Conservation (phyloP, 257 asterid species). For the Perilla frutescens region DNA sequence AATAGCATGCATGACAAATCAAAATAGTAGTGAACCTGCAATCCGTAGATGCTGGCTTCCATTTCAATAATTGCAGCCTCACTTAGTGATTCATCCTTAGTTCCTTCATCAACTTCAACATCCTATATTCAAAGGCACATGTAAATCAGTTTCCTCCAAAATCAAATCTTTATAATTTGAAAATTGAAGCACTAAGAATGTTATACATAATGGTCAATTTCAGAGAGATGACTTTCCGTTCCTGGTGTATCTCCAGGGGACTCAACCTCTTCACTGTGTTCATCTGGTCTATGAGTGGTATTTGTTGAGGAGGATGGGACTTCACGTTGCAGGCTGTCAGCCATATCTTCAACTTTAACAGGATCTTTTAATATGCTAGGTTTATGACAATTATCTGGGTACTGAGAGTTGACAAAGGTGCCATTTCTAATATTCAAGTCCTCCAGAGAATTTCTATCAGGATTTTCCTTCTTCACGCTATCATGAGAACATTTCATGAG, state of each 20-base stretch:
- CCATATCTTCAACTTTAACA: conserved; percentile 56
- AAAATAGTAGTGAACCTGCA: conserved; percentile 63
- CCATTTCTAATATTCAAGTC: conserved; percentile 35
- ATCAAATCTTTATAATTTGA: conserved; percentile 8
- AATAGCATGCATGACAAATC: conserved; percentile 23
- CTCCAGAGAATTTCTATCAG: conserved; percentile 31
- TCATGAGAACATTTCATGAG: conserved; percentile 8
- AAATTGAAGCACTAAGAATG: conserved; percentile 26
- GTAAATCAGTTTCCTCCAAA: conserved; percentile 18
- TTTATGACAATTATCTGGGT: conserved; percentile 36
- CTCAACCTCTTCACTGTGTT: conserved; percentile 46
- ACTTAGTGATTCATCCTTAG: conserved; percentile 45
- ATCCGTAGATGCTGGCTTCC: conserved; percentile 78
- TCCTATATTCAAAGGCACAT: conserved; percentile 46
- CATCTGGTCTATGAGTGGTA: conserved; percentile 45
- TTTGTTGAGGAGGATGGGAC: conserved; percentile 37
- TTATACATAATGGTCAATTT: conserved; percentile 58
- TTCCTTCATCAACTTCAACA: conserved; percentile 45
- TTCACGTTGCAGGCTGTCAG: conserved; percentile 43
- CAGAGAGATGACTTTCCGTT: conserved; percentile 44
- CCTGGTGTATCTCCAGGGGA: conserved; percentile 57
- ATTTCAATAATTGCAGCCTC: conserved; percentile 70
- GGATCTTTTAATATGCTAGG: conserved; percentile 34
- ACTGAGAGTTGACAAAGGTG: conserved; percentile 35
- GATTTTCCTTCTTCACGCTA: conserved; percentile 19